Percentiles rank a stretch among this genome's conserved stretches.
phyloP scores from a whole-genome alignment of 2,329 filamentous ascomycete genomes.

The Fusarium miscanthi region DNA sequence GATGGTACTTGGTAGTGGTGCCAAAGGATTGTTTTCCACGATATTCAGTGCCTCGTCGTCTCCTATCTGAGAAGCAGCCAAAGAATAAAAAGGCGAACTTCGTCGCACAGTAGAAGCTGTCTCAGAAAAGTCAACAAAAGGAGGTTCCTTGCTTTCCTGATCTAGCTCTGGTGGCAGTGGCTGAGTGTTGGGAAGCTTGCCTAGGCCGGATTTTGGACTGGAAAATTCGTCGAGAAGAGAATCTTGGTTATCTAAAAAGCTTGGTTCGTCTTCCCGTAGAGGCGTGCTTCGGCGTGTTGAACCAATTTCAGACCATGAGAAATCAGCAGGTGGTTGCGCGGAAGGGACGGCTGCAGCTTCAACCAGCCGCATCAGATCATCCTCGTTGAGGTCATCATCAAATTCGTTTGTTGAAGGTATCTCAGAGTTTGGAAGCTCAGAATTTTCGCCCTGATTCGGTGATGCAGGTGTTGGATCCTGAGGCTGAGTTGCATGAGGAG shows the following conservation, averaged over 20 bases:
- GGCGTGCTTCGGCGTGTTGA: slow-evolving; percentile 48
- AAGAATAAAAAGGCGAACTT: slow-evolving; percentile 46
- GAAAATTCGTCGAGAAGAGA: slow-evolving; percentile 42
- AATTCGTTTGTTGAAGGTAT: slow-evolving; percentile 17
- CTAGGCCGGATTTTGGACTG: slow-evolving; percentile 40
- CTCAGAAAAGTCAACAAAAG: slow-evolving; percentile 49
- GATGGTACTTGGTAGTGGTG: not conserved
- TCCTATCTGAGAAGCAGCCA: not conserved
- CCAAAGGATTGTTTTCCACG: slow-evolving; percentile 13
- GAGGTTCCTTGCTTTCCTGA: not conserved
- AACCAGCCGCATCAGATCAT: slow-evolving; percentile 36
- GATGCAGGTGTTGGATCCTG: not conserved
- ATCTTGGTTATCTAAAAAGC: slow-evolving; percentile 42
- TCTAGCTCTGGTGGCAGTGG: slow-evolving; percentile 38
- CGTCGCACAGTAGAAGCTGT: slow-evolving; percentile 50
- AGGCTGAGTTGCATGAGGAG: slow-evolving; percentile 4
- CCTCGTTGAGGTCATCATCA: slow-evolving; percentile 42
- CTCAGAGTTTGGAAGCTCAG: not conserved
- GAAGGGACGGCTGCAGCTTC: not conserved
- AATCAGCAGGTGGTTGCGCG: slow-evolving; percentile 1
- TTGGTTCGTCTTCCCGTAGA: slow-evolving; percentile 13
- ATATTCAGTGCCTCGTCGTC: slow-evolving; percentile 33
- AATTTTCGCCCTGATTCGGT: not conserved
- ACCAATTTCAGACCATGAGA: slow-evolving; percentile 47
- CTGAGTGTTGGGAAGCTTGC: slow-evolving; percentile 48